A percentile compares a stretch with the other conserved stretches of the same genome.
Evolutionary conservation across 768 basidiomycete genomes (phyloP).

Genomic region (Podaxis pistillaris): DNA sequence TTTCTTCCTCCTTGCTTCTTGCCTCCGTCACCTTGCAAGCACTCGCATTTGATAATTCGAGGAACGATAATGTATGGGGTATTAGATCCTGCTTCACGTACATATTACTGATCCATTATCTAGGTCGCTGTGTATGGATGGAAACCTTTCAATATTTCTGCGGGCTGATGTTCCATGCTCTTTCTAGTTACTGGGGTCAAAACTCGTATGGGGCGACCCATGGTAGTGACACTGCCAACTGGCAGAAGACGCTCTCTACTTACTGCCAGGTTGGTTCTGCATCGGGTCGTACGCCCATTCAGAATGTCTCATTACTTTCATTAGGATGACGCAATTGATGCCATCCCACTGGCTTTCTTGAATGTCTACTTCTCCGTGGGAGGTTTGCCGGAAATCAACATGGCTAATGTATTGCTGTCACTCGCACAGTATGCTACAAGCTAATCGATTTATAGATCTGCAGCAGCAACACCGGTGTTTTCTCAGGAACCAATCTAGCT

Average conservation of each 20-base stretch:
- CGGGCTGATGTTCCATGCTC: background rate
- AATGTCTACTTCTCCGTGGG: slow-evolving; percentile 59
- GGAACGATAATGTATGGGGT: slow-evolving; percentile 37
- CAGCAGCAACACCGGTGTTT: slow-evolving; percentile 42
- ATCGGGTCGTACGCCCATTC: background rate
- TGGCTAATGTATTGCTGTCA: slow-evolving; percentile 47
- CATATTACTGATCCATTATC: background rate
- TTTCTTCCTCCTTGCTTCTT: slow-evolving; percentile 8
- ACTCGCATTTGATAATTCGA: slow-evolving; percentile 31
- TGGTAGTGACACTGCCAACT: slow-evolving; percentile 37
- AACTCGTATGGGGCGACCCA: slow-evolving; percentile 58
- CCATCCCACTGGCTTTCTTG: slow-evolving; percentile 61
- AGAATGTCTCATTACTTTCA: background rate
- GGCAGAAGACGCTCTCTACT: slow-evolving; percentile 46
- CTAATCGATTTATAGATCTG: slow-evolving; percentile 39
- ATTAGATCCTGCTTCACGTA: background rate
- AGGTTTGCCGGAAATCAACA: slow-evolving; percentile 55
- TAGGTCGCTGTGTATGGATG: slow-evolving; percentile 29
- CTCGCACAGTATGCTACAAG: background rate
- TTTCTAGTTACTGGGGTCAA: slow-evolving; percentile 51
- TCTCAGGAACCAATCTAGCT: slow-evolving; percentile 54
- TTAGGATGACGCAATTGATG: slow-evolving; percentile 56
- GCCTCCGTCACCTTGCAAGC: background rate
- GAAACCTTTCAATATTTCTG: background rate
- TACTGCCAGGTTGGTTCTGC: slow-evolving; percentile 47